Evolutionary conservation across 495 filamentous ascomycete genomes (phyloP), one percentile per base, ranked within the genome.

Genomic region (Xylaria scruposa): DNA sequence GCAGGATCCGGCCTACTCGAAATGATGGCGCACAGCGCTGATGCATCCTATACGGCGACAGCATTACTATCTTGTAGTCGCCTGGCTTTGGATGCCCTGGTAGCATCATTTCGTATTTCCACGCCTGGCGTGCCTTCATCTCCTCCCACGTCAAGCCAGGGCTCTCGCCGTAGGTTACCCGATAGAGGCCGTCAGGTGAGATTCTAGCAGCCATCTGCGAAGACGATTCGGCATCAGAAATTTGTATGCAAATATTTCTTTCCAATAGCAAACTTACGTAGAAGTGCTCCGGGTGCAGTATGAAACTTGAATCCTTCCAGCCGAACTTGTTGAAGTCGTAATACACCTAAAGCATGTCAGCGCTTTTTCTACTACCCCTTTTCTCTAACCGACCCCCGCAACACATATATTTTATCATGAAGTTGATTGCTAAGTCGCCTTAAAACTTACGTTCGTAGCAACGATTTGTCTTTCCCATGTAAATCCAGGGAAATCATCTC

Each of bases 41-140:
- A 69, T 91, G 89, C 72, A 91, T 80, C 71, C 84, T 86, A 73
- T 90, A 91, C 4, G 88, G 89, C 66, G 82, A 86, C 65, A 87
- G 83, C 74, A 79, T 86, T 53, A 85, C 76, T 29, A 91, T 74
- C 51, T 81, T 81, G 78, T 91, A 91, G 33, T 89, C 82, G 51
- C 70, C 82, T 4, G 88, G 88, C 72, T 87, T 87, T 4, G 88
- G 89, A 67, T 87, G 83, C 0, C 88, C 89, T 2, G 88, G 89
- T 2, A 91, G 78, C 66, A 90, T 87, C 33, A 84, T 72, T 71
- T 87, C 83, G 74, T 83, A 91, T 40, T 85, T 84, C 69, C 70
- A 77, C 10, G 88, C 85, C 70, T 88, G 88, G 26, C 87, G 83
- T 49, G 82, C 81, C 64, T 82, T 75, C 73, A 88, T 84, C 75